Percentiles rank a stretch among this genome's conserved stretches.
Evolutionary conservation across 805 yeast genomes (phyloP).

Genomic region (Saccharomycopsis babjevae): DNA sequence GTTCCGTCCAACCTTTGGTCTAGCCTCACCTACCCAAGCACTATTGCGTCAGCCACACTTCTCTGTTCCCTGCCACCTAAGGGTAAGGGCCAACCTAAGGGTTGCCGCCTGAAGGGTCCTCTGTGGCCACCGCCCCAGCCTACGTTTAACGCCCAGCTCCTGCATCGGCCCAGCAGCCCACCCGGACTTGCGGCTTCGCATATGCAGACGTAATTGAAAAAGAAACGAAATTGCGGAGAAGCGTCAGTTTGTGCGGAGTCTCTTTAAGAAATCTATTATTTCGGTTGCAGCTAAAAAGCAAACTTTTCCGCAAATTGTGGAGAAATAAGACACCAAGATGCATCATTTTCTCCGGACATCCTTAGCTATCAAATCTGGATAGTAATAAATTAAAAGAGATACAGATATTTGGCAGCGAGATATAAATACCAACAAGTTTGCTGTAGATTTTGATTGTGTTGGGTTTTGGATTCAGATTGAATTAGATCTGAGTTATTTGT

Average conservation of each 20-base stretch:
- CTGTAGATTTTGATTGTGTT: no score
- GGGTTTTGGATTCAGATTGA: no score
- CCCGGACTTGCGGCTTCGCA: background rate
- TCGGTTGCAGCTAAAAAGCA: background rate
- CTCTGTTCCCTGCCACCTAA: no score
- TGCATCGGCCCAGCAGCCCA: background rate
- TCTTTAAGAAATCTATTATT: background rate
- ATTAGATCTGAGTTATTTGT: no score
- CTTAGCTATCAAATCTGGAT: background rate
- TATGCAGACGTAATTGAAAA: background rate
- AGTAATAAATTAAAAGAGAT: background rate
- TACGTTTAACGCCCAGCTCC: no score
- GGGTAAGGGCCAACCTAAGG: no score
- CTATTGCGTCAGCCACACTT: no score
- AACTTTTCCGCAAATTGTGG: background rate
- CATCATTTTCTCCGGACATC: background rate
- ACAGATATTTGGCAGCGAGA: background rate
- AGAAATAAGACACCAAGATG: background rate
- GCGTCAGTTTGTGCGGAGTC: background rate
- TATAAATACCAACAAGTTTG: background rate
- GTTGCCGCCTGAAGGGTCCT: no score
- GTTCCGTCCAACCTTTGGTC: no score
- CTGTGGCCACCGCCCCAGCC: no score
- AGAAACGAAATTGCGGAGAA: background rate
- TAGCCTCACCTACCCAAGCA: no score